Conservation (phyloP, 2,329 filamentous ascomycete species). For the Sarocladiaceae sp. region DNA sequence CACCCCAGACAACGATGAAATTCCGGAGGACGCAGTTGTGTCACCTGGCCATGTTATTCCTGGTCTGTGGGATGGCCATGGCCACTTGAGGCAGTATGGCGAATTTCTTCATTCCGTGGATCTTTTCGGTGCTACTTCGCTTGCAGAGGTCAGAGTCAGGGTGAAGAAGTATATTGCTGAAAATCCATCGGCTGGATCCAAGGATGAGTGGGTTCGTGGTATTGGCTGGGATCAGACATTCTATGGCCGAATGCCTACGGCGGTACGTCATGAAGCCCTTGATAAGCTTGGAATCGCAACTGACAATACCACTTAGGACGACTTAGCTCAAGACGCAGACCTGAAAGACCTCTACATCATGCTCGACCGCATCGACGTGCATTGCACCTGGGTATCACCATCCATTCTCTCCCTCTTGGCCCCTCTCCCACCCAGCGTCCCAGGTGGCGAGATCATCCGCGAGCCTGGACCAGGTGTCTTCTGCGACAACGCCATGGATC, state of each 20-base stretch:
- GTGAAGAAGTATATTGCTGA: constrained; percentile 45
- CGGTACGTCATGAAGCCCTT: constrained; percentile 37
- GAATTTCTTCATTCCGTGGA: constrained; percentile 64
- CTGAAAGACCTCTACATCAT: constrained; percentile 59
- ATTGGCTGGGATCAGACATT: constrained; percentile 68
- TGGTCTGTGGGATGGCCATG: constrained; percentile 68
- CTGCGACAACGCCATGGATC: constrained; percentile 69
- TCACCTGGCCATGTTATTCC: constrained; percentile 53
- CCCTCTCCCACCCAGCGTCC: constrained; percentile 46
- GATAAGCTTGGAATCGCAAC: neutral
- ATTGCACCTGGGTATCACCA: constrained; percentile 66
- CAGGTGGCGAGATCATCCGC: constrained; percentile 60
- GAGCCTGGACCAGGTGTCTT: constrained; percentile 64
- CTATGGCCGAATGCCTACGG: constrained; percentile 61
- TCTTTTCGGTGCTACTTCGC: constrained; percentile 54
- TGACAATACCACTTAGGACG: constrained; percentile 30
- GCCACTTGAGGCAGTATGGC: constrained; percentile 62
- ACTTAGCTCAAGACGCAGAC: constrained; percentile 47
- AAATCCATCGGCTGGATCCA: constrained; percentile 48
- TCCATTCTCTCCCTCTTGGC: constrained; percentile 59
- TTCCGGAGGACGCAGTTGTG: constrained; percentile 24
- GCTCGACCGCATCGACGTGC: constrained; percentile 66
- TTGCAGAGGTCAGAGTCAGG: constrained; percentile 49
- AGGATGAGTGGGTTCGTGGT: constrained; percentile 59
- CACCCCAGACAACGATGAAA: constrained; percentile 22